Percentiles rank a stretch among this genome's conserved stretches.
Conservation (phyloP, 148 eudicot species). For the Spergularia bocconei region DNA sequence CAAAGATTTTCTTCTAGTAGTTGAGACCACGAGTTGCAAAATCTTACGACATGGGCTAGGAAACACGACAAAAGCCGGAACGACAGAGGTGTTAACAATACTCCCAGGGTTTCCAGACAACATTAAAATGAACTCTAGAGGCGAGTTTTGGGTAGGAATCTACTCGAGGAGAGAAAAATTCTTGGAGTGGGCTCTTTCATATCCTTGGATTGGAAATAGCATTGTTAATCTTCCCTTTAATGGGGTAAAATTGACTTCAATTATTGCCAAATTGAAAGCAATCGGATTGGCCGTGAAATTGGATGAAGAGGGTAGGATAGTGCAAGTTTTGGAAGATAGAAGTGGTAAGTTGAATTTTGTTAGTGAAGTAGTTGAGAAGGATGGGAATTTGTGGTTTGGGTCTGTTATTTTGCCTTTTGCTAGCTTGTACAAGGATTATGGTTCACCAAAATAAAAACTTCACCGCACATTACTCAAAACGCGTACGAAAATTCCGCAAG, state of each 20-base stretch:
- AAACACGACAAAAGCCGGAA: slow-evolving; percentile 30
- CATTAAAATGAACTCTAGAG: slow-evolving; percentile 45
- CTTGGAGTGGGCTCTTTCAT: slow-evolving; percentile 40
- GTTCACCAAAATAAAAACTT: background rate
- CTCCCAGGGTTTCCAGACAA: slow-evolving; percentile 76
- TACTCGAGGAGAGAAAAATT: slow-evolving; percentile 40
- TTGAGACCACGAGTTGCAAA: slow-evolving; percentile 54
- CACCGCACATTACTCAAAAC: background rate
- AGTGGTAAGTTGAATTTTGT: slow-evolving; percentile 55
- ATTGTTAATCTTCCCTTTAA: slow-evolving; percentile 46
- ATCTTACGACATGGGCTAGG: slow-evolving; percentile 49
- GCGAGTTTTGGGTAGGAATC: slow-evolving; percentile 82
- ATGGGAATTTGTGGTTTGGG: slow-evolving; percentile 78
- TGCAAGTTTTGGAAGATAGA: slow-evolving; percentile 49
- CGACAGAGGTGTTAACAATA: slow-evolving; percentile 37
- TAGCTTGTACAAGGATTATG: slow-evolving; percentile 31
- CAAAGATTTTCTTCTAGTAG: slow-evolving; percentile 44
- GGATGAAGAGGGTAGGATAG: slow-evolving; percentile 50
- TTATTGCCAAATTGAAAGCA: slow-evolving; percentile 37
- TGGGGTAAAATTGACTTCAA: slow-evolving; percentile 28
- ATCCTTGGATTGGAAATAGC: slow-evolving; percentile 45
- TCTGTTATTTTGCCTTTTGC: slow-evolving; percentile 62
- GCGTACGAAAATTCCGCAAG: too few species aligned
- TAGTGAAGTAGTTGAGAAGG: slow-evolving; percentile 74
- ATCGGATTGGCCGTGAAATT: slow-evolving; percentile 60